Evolutionary conservation across 768 basidiomycete species (phyloP), one percentile per base, ranked within the genome.

Genomic region (Calocybe gangraenosa): DNA sequence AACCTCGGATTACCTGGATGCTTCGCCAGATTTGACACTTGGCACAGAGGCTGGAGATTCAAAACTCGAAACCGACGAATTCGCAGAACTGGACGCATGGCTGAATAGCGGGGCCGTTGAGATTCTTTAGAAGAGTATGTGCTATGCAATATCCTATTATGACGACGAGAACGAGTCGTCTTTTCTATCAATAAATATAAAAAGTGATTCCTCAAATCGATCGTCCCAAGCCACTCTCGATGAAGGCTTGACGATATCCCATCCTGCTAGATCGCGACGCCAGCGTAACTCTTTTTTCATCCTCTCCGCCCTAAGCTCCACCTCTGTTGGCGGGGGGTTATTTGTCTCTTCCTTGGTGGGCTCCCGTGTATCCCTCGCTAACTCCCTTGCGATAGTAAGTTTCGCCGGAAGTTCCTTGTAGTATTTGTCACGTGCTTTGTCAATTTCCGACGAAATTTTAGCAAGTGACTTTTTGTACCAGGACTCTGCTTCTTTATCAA

Each of bases 261-360:
- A 97, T 2, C 89, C 93, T 40, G 73, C 73, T 44, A 86, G 66
- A 55, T 94, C 87, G 17, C 77, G 73, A 36, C 80, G 76, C 95
- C 95, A 98, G 55, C 81, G 72, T 54, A 81, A 62, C 67, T 98
- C 95, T 67, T 93, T 95, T 65, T 86, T 85, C 62, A 92, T 62
- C 53, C 95, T 73, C 66, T 97, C 92, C 31, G 84, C 84, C 36
- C 87, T 79, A 46, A 98, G 70, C 59, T 96, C 90, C 17, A 89
- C 84, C 65, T 97, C 92, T 1, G 87, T 92, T 21, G 81, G 82
- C 3, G 92, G 90, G 2, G 91, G 89, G 54, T 85, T 76, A 11
- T 71, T 73, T 35, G 64, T 55, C 64, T 97, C 95, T 48, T 87
- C 88, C 58, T 87, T 87, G 11, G 92, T 95, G n/a, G 84, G 81